A percentile compares a stretch with the other conserved stretches of the same genome.
These are phyloP conservation scores for Talaromyces trachyspermus DNA, from an alignment of 495 filamentous ascomycete species.

Conservation along the genomic window DNA sequence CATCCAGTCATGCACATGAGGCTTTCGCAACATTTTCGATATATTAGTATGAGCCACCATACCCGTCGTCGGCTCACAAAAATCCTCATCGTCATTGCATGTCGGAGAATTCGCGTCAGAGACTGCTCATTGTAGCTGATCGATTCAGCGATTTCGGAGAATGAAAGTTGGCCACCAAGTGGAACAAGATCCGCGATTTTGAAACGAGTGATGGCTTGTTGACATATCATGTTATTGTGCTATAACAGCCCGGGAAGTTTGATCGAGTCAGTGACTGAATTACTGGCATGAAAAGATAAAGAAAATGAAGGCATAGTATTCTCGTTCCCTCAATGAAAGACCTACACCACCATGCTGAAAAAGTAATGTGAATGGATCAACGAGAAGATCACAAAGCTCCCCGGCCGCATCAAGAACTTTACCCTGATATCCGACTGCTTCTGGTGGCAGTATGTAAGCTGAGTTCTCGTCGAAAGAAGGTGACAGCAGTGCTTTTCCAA, in stretches of 20 bases:
- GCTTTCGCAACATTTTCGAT: slow-evolving; percentile 17
- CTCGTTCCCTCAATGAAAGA: no score
- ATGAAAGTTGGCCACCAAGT: background rate
- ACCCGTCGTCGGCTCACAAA: slow-evolving; percentile 9
- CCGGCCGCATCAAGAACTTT: slow-evolving; percentile 8
- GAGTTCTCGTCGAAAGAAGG: background rate
- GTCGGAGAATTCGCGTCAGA: slow-evolving; percentile 14
- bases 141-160: background rate
- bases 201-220: background rate
- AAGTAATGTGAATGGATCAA: slow-evolving; percentile 5
- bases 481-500: background rate
- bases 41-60: slow-evolving; percentile 15
- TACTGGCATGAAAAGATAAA: background rate
- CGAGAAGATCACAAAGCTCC: slow-evolving; percentile 15
- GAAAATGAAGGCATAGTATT: no score
- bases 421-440: background rate
- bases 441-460: background rate
- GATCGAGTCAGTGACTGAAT: background rate
- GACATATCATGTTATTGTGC: background rate
- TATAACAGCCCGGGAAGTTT: slow-evolving; percentile 1
- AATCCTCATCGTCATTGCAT: slow-evolving; percentile 16
- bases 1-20: slow-evolving; percentile 40
- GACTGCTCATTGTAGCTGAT: slow-evolving; percentile 8
- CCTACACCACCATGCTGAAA: background rate
- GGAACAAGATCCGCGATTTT: background rate